Conservation (phyloP, 345 rosid genomes). For the Luvunga scandens region DNA sequence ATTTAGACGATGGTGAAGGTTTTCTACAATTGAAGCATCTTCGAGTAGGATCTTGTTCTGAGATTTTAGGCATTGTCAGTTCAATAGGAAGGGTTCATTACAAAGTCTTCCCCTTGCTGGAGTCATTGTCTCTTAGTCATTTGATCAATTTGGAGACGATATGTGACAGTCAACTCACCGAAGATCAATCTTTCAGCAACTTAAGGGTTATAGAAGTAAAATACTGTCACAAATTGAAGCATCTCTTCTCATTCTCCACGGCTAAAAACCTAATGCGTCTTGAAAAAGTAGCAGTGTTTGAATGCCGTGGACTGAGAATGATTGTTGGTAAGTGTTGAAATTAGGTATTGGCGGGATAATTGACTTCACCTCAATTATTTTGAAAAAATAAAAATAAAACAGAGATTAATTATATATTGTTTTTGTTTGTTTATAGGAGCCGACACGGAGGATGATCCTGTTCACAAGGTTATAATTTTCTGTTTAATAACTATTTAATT, state of each 20-base stretch:
- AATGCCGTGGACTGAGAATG: constrained; percentile 9
- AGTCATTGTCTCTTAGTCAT: background rate
- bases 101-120: constrained; percentile 7
- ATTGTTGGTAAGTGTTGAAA: constrained; percentile 1
- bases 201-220: background rate
- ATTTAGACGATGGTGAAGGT: background rate
- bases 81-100: background rate
- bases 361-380: background rate
- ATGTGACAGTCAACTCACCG: too few relatives aligned
- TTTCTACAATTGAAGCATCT: constrained; percentile 20
- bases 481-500: too few relatives aligned
- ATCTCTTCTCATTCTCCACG: too few relatives aligned
- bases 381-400: too few relatives aligned
- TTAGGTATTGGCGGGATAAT: background rate
- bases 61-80: constrained; percentile 1
- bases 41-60: background rate
- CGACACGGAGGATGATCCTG: too few relatives aligned
- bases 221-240: background rate
- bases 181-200: constrained; percentile 8
- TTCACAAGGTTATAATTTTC: too few relatives aligned
- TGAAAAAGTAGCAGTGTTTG: rapidly evolving
- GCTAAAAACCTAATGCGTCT: too few relatives aligned
- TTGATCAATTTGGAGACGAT: background rate
- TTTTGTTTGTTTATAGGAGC: too few relatives aligned
- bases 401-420: too few relatives aligned